Evolutionary conservation across 2,329 filamentous ascomycete species (phyloP).

Genomic region (Penicillium corylophilum): DNA sequence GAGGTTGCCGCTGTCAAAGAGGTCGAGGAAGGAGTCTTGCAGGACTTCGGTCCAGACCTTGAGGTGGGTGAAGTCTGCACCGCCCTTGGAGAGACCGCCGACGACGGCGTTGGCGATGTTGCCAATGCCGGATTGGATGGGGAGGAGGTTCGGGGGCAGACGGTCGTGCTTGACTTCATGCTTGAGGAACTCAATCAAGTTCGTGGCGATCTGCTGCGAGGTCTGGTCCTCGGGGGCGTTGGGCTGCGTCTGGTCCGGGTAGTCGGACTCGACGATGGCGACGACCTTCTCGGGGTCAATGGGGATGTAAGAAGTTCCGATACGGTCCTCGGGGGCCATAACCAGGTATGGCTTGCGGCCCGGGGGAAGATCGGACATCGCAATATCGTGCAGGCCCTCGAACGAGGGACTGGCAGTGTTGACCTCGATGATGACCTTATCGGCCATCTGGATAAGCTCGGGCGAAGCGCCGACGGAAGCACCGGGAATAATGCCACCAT

Average conservation of each 20-base stretch:
- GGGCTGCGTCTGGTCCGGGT: slow-evolving; percentile 71
- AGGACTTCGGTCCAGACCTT: slow-evolving; percentile 94
- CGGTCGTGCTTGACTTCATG: slow-evolving; percentile 79
- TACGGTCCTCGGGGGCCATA: slow-evolving; percentile 81
- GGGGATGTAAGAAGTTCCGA: slow-evolving; percentile 78
- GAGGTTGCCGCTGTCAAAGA: slow-evolving; percentile 83
- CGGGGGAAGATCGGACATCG: slow-evolving; percentile 81
- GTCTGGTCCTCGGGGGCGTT: slow-evolving; percentile 74
- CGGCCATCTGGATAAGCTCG: slow-evolving; percentile 84
- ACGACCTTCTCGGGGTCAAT: slow-evolving; percentile 82
- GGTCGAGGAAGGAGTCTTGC: slow-evolving; percentile 88
- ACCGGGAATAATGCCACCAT: slow-evolving; percentile 84
- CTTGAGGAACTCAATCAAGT: slow-evolving; percentile 82
- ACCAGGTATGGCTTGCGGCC: slow-evolving; percentile 80
- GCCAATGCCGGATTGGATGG: slow-evolving; percentile 83
- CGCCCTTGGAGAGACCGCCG: slow-evolving; percentile 70
- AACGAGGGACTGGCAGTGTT: slow-evolving; percentile 84
- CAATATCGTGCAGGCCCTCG: slow-evolving; percentile 87
- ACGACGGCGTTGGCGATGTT: slow-evolving; percentile 93
- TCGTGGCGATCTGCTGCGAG: slow-evolving; percentile 70
- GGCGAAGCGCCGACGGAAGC: slow-evolving; percentile 82
- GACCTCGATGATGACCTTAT: slow-evolving; percentile 91
- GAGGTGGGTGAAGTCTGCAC: slow-evolving; percentile 79
- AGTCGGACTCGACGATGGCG: slow-evolving; percentile 80
- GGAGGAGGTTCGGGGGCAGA: slow-evolving; percentile 72